Percentiles rank a stretch among this genome's conserved stretches.
Evolutionary conservation across 352 stramenopile genomes (phyloP).

Genomic region (Plasmopara viticola): DNA sequence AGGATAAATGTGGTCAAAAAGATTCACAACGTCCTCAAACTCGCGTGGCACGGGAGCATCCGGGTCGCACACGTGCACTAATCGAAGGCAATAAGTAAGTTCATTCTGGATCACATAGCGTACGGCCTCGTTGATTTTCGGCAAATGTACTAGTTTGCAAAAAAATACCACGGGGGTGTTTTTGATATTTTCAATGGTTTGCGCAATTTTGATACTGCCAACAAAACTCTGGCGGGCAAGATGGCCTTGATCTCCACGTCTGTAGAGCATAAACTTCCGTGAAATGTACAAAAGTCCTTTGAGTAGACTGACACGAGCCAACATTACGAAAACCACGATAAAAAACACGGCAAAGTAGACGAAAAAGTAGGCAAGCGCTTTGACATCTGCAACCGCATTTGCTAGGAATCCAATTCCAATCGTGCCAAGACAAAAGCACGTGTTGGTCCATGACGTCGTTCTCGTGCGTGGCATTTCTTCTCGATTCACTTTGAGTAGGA

Average conservation of each 20-base stretch:
- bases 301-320: slow-evolving; percentile 53
- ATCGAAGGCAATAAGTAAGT: slow-evolving; percentile 82
- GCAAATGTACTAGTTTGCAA: slow-evolving; percentile 81
- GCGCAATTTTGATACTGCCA: slow-evolving; percentile 54
- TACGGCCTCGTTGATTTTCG: slow-evolving; percentile 89
- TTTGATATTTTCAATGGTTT: slow-evolving; percentile 72
- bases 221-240: slow-evolving; percentile 18
- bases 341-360: slow-evolving; percentile 55
- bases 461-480: slow-evolving; percentile 66
- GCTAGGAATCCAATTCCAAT: slow-evolving; percentile 41
- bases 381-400: slow-evolving; percentile 45
- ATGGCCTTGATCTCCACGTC: slow-evolving; percentile 9
- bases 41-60: slow-evolving; percentile 25
- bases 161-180: slow-evolving; percentile 87
- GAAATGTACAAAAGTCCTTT: slow-evolving; percentile 45
- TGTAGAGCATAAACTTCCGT: slow-evolving; percentile 27
- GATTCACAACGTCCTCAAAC: slow-evolving; percentile 48
- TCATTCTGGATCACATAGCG: slow-evolving; percentile 86
- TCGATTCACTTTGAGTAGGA: slow-evolving; percentile 83
- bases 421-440: slow-evolving; percentile 42
- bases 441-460: slow-evolving; percentile 60
- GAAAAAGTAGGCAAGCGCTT: slow-evolving; percentile 42
- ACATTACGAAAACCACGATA: slow-evolving; percentile 50
- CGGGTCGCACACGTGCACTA: slow-evolving; percentile 65
- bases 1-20: slow-evolving; percentile 90